Evolutionary conservation across 306 rosid genomes (phyloP), one percentile per base, ranked within the genome.

Genomic region (Adenanthera pavonina): DNA sequence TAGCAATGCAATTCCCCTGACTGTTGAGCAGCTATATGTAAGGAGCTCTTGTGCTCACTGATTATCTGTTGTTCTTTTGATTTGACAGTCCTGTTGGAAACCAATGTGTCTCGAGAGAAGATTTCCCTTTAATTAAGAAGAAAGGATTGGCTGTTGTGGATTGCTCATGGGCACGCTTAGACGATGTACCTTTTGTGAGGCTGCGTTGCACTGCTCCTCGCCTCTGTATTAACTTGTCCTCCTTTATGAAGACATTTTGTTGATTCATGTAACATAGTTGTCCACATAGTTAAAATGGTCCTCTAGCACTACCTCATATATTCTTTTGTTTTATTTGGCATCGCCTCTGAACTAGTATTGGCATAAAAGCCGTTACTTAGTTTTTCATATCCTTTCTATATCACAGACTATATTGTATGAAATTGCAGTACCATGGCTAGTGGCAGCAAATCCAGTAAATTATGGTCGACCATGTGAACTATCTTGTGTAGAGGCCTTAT

Each of bases 401-500:
- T 19, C 6, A 36, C 78, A 81, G 20, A 64, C n/a, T 75, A 15
- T 10, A 72, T 75, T 54, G 43, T 16, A 52, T 69, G 44, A 76
- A 72, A 68, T 76, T 87, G 87, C 89, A 95, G 99, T 95, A 85
- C 97, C 98, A 44, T 92, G 99, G 99, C 89, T 95, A 68, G 94
- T 95, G 78, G 99, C 99, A 41, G 99, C 97, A 71, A 95, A 95
- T 89, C 98, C 99, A 13, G 92, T 95, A 78, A 93, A 93, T 70
- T 93, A 95, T 85, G 99, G 99, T 54, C 91, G 94, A 74, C 99
- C 99, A 17, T 95, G 99, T 78, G 82, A 95, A 81, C 91, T 95
- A 56, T 95, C 99, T 56, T 95, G 99, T 75, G 99, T 95, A 71
- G 99, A 95, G 94, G 99, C 99, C 52, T 89, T 95, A 85, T 91